These are phyloP conservation scores for Galium porrigens DNA, from an alignment of 305 asterid genomes.

Conservation along the genomic window DNA sequence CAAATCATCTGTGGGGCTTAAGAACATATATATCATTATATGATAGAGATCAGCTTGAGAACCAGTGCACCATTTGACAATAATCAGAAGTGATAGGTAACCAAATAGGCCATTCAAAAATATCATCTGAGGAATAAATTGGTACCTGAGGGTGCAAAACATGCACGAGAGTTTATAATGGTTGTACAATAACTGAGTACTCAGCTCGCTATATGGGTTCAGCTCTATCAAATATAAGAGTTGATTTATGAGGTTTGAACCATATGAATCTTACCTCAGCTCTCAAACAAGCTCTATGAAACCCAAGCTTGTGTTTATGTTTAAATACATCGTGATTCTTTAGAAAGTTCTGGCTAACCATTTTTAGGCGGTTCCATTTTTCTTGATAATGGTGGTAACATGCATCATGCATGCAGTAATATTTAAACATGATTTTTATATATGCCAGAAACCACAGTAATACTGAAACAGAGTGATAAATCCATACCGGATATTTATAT, in stretches of 20 bases:
- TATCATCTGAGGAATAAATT: slow-evolving; percentile 72
- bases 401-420: neutral
- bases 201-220: neutral
- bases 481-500: slow-evolving; percentile 57
- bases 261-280: neutral
- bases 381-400: neutral
- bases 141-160: slow-evolving; percentile 51
- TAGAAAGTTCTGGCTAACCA: neutral
- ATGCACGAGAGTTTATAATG: neutral
- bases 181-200: neutral
- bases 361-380: neutral
- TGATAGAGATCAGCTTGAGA: slow-evolving; percentile 84
- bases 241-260: neutral
- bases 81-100: slow-evolving; percentile 59
- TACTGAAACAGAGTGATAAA: slow-evolving; percentile 8
- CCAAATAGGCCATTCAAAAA: slow-evolving; percentile 75
- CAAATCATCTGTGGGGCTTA: slow-evolving; percentile 51
- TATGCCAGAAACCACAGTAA: neutral
- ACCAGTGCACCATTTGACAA: slow-evolving; percentile 79
- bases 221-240: neutral
- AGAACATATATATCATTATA: slow-evolving; percentile 92
- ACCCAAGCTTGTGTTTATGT: neutral
- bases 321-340: neutral
- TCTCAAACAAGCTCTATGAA: neutral
- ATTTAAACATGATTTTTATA: neutral